phyloP scores from a whole-genome alignment of 1,139 yeast species.

The Magnusiomyces clavatus region DNA sequence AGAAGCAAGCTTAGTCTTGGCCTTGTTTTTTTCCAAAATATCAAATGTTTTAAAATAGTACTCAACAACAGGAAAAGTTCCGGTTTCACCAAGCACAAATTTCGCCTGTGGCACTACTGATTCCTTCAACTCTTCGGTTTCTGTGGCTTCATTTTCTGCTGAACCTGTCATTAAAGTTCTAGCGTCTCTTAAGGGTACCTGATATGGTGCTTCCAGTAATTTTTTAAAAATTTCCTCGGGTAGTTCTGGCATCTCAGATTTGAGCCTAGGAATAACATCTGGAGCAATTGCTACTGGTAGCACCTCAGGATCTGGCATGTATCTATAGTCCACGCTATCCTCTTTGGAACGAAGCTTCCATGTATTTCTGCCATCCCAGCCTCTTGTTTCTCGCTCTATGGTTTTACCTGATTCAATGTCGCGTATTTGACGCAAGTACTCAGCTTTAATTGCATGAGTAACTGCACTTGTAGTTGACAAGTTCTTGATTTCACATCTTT shows the following conservation, averaged over 20 bases:
- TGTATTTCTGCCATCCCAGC: conserved; percentile 78
- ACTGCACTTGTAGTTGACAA: conserved; percentile 80
- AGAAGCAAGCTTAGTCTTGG: conserved; percentile 37
- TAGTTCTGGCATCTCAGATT: conserved; percentile 43
- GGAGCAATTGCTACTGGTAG: conserved; percentile 47
- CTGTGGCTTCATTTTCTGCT: background rate
- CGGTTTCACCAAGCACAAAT: conserved; percentile 4
- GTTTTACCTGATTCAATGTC: conserved; percentile 32
- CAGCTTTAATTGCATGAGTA: conserved; percentile 65
- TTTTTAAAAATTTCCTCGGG: conserved; percentile 55
- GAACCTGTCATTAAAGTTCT: conserved; percentile 42
- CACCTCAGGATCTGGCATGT: conserved; percentile 90
- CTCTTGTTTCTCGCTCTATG: conserved; percentile 68
- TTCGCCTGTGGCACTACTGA: too few relatives aligned
- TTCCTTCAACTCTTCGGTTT: background rate
- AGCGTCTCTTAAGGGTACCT: conserved; percentile 66
- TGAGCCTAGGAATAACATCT: conserved; percentile 37
- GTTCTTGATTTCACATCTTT: conserved; percentile 83
- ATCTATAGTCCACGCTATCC: conserved; percentile 76
- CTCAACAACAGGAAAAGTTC: conserved; percentile 29
- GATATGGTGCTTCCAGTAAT: conserved; percentile 45
- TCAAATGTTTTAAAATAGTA: conserved; percentile 47
- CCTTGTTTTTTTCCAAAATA: conserved; percentile 18
- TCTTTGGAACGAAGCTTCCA: conserved; percentile 67
- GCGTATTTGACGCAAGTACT: conserved; percentile 59